Conservation (phyloP, 164 flowering plant genomes). For the Vitis rotundifolia region DNA sequence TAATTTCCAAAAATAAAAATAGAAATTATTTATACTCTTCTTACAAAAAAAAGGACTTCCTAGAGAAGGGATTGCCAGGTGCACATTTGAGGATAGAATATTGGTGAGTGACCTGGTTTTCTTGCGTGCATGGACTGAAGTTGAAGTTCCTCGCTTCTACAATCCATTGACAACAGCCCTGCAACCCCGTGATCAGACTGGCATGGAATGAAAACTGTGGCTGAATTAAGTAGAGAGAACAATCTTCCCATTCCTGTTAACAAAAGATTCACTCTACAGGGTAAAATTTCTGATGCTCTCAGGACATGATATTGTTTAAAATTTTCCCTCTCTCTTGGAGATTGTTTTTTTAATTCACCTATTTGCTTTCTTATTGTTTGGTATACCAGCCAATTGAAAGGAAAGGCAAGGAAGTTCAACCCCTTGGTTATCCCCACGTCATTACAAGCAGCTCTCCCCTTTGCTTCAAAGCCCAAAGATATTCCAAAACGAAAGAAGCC, state of each 20-base stretch:
- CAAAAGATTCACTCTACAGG: conserved; percentile 93
- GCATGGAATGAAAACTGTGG: conserved; percentile 89
- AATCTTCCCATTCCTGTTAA: conserved; percentile 74
- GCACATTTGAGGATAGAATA: conserved; percentile 94
- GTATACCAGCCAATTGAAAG: conserved; percentile 73
- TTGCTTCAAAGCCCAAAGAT: conserved; percentile 84
- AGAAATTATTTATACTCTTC: too few relatives aligned
- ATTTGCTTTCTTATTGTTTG: neutral
- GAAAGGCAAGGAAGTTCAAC: conserved; percentile 85
- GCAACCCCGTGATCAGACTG: conserved; percentile 76
- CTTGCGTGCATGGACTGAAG: conserved; percentile 82
- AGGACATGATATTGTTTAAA: too few relatives aligned
- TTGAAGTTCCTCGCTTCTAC: conserved; percentile 77
- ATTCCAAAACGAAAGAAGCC: conserved; percentile 37
- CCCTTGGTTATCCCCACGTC: conserved; percentile 79
- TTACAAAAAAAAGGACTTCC: conserved; percentile 57
- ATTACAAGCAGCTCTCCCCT: conserved; percentile 76
- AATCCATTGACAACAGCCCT: conserved; percentile 89
- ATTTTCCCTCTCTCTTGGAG: too few relatives aligned
- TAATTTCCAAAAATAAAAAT: too few relatives aligned
- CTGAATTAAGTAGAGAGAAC: conserved; percentile 72
- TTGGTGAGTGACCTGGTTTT: conserved; percentile 92
- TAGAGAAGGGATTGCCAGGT: conserved; percentile 84
- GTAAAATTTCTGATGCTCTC: conserved; percentile 25
- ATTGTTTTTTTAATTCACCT: neutral